Base-by-base conservation (phyloP, 306 rosid genomes). In the Canavalia ensiformis region DNA sequence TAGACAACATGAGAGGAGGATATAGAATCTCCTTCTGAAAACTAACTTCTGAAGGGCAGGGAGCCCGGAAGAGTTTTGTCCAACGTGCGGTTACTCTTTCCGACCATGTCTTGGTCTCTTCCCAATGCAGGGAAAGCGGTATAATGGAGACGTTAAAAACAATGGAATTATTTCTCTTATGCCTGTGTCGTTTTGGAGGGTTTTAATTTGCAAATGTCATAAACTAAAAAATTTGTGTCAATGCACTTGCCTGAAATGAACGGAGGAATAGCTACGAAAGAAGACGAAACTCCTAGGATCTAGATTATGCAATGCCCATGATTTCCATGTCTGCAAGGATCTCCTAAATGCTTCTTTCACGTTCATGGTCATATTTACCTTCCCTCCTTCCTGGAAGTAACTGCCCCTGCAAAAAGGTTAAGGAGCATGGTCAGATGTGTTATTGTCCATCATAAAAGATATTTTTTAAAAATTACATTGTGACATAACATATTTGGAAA, bases 211-310 rank as follows among this genome's bases (percentile, higher is more conserved):
- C 0, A 1, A 33, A 30, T 39, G 50, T 65, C 52, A 25, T 1
- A 42, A 35, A 62, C 52, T 12, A 25, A 12, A 8, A 12, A 30
- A 47, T 2, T 2, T n/a, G 52, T 8, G 42, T 3, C 2, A 28
- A 54, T 67, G 66, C 70, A 58, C 91, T 89, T 86, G 83, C 99
- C 94, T 92, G 90, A 83, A 94, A 87, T 96, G 97, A 73, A 88
- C 90, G 0, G 98, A 82, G 60, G 97, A 90, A 81, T 77, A 92
- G 89, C 99, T 81, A 8, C 94, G 97, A 47, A 94, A 92, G 97
- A 94, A 94, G 76, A 89, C 60, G 30, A 13, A 87, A 77, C 81
- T 94, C 28, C 28, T 25, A 29, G 91, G 94, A 76, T 94, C 87
- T 7, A 96, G 74, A 75, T 42, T 86, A 52, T 75, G 35, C 35